Evolutionary conservation across 2,329 filamentous ascomycete genomes (phyloP), one percentile per base, ranked within the genome.

Genomic region (Aspergillus jensenii): DNA sequence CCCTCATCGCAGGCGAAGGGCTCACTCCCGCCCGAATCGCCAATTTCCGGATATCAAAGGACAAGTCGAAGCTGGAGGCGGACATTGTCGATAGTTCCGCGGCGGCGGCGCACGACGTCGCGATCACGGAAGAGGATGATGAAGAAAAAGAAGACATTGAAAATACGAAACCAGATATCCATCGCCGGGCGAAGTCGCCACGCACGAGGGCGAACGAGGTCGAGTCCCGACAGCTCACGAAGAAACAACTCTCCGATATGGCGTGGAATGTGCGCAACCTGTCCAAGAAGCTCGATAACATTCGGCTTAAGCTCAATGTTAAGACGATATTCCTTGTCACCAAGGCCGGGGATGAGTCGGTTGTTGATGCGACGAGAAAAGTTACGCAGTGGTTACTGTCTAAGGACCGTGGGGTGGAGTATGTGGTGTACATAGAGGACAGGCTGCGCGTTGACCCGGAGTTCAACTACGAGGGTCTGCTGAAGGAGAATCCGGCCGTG

Each of bases 211-310:
- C 27, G n/a, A 72, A 75, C 9, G 77, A 81, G 25, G 78, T 81
- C 17, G 80, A 87, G 56, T 87, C 85, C 59, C 84, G 93, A n/a
- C 84, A 97, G 50, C 81, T 98, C 65, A 97, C 93, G 1, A 98
- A 98, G 79, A 92, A 90, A 73, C 91, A 99, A 75, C 82, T 99
- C 43, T 92, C 90, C 14, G 95, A 98, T 68, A 98, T 99, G 93
- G 93, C 93, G 0, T 93, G 93, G 86, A 93, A 93, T 25, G 95
- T 98, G 58, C 84, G 95, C 48, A 91, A 97, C 75, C 79, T 99
- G 58, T 93, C 90, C 31, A 90, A 96, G 69, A 89, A 90, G 59
- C 78, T 98, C 59, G 90, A 91, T 52, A 92, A 87, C 74, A 87
- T 98, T 72, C 86, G 88, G 58, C 81, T 99, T 61, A 90, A 89